Evolutionary conservation across 2,329 filamentous ascomycete genomes (phyloP), one percentile per base, ranked within the genome.

Genomic region (Aspergillus sp.): DNA sequence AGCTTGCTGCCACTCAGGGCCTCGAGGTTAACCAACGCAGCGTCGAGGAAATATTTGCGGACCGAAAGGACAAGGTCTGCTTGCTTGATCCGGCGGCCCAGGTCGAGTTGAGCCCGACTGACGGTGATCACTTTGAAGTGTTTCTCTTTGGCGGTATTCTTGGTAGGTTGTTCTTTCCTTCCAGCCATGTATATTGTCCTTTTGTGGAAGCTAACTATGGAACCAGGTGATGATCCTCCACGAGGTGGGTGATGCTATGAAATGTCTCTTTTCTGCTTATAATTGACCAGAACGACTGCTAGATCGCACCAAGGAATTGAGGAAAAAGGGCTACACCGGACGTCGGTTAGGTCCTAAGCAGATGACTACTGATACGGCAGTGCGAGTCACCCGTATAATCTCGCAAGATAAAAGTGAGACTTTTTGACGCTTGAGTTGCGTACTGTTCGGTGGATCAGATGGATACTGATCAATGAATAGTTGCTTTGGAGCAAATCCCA

Each of bases 351-450:
- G 93, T 0, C 88, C 91, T 6, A 85, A 90, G 59, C 93, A 98
- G 70, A 96, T 98, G 91, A 97, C 93, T 3, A 98, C 93, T 4
- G 93, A 98, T 67, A 98, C 93, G 17, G 93, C 93, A 4, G 93
- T 96, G 44, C 81, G 93, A 56, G 91, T 96, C 41, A 97, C 93
- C 27, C 82, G 93, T 55, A 85, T 94, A 58, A 86, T 97, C 5
- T 83, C 90, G 9, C 86, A 95, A 62, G 82, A 90, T 55, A 86
- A 86, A 73, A 80, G 90, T 94, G 45, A 48, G 33, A 32, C 7
- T 33, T 15, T 45, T 41, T 19, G 13, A 9, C n/a, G 4, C 7
- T 27, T 22, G 20, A 22, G 20, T 22, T 22, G 20, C 5, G 4
- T 22, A 5, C 20, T 22, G 20, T 22, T 5, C 20, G 20, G 20